Evolutionary conservation across 148 eudicot genomes (phyloP).

Genomic region (Spergularia marina): DNA sequence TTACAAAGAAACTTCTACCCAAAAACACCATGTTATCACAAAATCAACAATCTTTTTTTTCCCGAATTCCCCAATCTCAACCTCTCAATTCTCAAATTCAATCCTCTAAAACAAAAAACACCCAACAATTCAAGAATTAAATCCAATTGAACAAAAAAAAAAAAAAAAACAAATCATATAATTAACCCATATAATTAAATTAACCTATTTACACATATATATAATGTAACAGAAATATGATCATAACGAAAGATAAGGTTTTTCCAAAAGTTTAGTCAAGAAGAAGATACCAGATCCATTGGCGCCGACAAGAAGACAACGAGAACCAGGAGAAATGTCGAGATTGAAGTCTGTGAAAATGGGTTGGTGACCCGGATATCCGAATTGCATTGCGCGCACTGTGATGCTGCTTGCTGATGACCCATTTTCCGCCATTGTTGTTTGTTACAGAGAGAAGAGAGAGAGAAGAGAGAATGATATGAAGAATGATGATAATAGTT

Average conservation of each 20-base stretch:
- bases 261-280: background rate
- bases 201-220: too few species aligned
- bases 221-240: too few species aligned
- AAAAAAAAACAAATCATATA: background rate
- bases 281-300: slow-evolving; percentile 75
- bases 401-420: slow-evolving; percentile 28
- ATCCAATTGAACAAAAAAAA: background rate
- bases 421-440: slow-evolving; percentile 21
- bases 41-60: too few species aligned
- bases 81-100: background rate
- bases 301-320: slow-evolving; percentile 95
- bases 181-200: background rate
- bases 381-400: slow-evolving; percentile 84
- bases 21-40: too few species aligned
- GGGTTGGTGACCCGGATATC: slow-evolving; percentile 58
- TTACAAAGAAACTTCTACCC: too few species aligned
- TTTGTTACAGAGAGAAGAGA: background rate
- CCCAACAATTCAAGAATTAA: background rate
- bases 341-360: slow-evolving; percentile 72
- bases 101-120: background rate
- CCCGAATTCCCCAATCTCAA: too few species aligned
- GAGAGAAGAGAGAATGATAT: background rate
- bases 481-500: too few species aligned
- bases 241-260: too few species aligned
- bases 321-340: slow-evolving; percentile 62